Evolutionary conservation across 495 filamentous ascomycete species (phyloP).

Genomic region (Clavariopsis aquatica): DNA sequence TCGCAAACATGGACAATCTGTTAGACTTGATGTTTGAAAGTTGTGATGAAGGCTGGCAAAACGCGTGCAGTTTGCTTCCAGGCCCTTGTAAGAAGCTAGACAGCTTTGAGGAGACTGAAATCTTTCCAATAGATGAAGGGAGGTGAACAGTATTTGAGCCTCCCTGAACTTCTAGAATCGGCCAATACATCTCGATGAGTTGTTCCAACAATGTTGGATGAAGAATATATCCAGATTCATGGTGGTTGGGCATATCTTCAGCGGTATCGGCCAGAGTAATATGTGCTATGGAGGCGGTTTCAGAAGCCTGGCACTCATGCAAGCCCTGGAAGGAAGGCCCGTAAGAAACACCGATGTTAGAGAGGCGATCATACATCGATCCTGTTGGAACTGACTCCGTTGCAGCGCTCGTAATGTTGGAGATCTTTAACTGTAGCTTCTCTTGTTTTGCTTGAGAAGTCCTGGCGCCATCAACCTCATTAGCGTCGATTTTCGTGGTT

Average conservation of each 20-base stretch:
- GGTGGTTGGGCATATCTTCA: conserved; percentile 21
- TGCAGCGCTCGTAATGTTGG: not conserved
- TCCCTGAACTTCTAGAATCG: conserved; percentile 4
- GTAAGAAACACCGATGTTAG: conserved; percentile 13
- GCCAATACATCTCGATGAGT: conserved; percentile 31
- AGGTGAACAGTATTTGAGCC: conserved; percentile 11
- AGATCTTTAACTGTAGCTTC: not conserved
- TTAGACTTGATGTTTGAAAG: conserved; percentile 17
- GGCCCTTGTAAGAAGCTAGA: not conserved
- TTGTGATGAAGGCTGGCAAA: not conserved
- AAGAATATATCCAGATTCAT: conserved; percentile 21
- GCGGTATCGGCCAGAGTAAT: conserved; percentile 21
- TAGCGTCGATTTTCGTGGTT: not conserved
- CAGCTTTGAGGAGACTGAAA: conserved; percentile 14
- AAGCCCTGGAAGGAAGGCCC: conserved; percentile 25
- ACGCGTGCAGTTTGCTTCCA: conserved; percentile 5
- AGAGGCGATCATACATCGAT: conserved; percentile 12
- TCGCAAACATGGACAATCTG: conserved; percentile 23
- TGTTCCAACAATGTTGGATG: conserved; percentile 27
- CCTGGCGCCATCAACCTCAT: conserved; percentile 14
- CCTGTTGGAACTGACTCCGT: not conserved
- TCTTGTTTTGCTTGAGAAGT: not conserved
- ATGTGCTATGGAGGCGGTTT: not conserved
- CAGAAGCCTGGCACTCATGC: conserved; percentile 7
- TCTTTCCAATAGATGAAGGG: conserved; percentile 21